These are phyloP conservation scores for Colletotrichum coccodes DNA, from an alignment of 2,329 filamentous ascomycete genomes.

Conservation along the genomic window DNA sequence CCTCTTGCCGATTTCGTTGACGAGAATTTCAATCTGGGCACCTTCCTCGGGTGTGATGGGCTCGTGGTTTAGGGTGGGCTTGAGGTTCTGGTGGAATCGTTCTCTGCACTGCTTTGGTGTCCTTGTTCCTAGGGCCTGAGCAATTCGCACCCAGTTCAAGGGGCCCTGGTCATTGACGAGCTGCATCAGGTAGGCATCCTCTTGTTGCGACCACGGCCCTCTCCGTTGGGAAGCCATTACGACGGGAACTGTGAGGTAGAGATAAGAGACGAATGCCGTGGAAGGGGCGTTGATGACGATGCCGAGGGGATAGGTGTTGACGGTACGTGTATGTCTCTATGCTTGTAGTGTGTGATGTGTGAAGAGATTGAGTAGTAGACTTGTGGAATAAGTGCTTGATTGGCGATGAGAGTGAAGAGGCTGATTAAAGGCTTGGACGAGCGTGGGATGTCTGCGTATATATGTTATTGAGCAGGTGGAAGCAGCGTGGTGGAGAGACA, in stretches of 20 bases:
- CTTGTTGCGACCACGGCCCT: conserved; percentile 84
- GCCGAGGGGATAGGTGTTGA: background rate
- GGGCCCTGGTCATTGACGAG: conserved; percentile 78
- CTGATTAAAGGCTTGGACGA: background rate
- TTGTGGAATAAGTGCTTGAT: background rate
- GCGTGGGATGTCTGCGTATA: conserved; percentile 26
- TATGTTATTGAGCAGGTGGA: conserved; percentile 30
- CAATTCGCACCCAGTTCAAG: conserved; percentile 91
- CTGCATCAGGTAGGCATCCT: conserved; percentile 77
- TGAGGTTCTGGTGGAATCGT: conserved; percentile 93
- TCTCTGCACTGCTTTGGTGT: conserved; percentile 96
- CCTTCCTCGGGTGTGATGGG: conserved; percentile 80
- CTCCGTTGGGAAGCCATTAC: conserved; percentile 51
- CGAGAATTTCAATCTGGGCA: conserved; percentile 78
- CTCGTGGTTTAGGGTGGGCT: conserved; percentile 77
- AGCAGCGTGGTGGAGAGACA: conserved; percentile 30
- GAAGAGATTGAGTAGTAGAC: background rate
- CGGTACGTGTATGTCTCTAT: conserved; percentile 11
- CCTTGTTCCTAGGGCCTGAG: conserved; percentile 77
- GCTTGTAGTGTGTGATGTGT: background rate
- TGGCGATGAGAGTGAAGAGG: conserved; percentile 8
- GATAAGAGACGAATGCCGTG: background rate
- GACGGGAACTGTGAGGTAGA: background rate
- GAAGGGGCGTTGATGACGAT: background rate
- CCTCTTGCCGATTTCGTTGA: conserved; percentile 81